Percentiles rank a stretch among this genome's conserved stretches.
Conservation (phyloP, 108 stramenopile species). For the Fistulifera pelliculosa region DNA sequence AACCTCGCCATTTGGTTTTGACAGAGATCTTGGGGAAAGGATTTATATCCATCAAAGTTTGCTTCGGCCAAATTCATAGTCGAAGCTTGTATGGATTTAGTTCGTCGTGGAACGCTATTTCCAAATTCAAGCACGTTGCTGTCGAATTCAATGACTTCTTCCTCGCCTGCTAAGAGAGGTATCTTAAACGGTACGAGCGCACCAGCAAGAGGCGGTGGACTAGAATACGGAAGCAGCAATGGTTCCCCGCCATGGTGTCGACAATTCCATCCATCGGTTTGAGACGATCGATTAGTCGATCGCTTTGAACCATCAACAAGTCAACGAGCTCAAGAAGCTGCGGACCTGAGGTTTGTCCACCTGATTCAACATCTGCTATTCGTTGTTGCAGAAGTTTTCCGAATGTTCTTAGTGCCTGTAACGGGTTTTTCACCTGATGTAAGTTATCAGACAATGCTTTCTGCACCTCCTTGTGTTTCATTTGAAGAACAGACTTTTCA, state of each 20-base stretch:
- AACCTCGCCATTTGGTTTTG: too few species aligned
- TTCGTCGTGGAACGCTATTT: not conserved
- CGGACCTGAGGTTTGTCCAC: conserved; percentile 11
- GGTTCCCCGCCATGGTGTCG: conserved; percentile 15
- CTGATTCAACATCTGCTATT: conserved; percentile 30
- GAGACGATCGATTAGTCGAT: conserved; percentile 69
- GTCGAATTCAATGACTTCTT: conserved; percentile 1
- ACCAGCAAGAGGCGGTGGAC: not conserved
- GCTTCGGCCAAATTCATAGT: too few species aligned
- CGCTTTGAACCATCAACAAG: conserved; percentile 73
- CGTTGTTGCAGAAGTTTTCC: conserved; percentile 70
- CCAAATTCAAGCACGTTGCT: not conserved
- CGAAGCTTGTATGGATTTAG: too few species aligned
- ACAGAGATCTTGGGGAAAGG: too few species aligned
- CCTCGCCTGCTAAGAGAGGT: conserved; percentile 3
- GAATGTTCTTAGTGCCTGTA: conserved; percentile 79
- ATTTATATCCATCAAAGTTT: too few species aligned
- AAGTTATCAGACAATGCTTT: conserved; percentile 59
- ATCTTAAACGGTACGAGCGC: conserved; percentile 1
- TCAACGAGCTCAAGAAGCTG: conserved; percentile 55
- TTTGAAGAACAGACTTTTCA: conserved; percentile 35
- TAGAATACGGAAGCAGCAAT: conserved; percentile 1
- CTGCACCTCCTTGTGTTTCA: conserved; percentile 40
- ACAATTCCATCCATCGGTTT: conserved; percentile 67
- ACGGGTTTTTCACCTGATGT: conserved; percentile 85